These are phyloP conservation scores for Aurifilum marmelostoma DNA, from an alignment of 2,329 filamentous ascomycete species.

Conservation along the genomic window DNA sequence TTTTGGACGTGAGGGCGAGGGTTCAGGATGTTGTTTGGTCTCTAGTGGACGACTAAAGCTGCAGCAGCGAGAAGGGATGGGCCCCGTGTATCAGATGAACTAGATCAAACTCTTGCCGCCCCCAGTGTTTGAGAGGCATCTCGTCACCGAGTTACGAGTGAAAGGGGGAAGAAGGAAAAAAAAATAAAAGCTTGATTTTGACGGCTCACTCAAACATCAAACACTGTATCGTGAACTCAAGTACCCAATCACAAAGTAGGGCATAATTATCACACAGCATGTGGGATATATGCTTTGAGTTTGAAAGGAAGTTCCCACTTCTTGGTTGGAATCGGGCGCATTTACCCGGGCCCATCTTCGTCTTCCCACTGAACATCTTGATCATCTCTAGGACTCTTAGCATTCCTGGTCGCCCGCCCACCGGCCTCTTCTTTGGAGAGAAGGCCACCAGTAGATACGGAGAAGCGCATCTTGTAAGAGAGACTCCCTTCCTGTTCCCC, in stretches of 20 bases:
- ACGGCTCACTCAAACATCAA: neutral
- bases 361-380: neutral
- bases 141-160: neutral
- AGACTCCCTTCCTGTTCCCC: neutral
- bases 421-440: too few species aligned
- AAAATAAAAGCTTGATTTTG: neutral
- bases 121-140: neutral
- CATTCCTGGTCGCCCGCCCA: too few species aligned
- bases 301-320: neutral
- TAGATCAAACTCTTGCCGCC: neutral
- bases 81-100: neutral
- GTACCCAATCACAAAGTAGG: neutral
- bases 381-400: too few species aligned
- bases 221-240: neutral
- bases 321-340: neutral
- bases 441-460: too few species aligned
- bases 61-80: neutral
- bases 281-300: neutral
- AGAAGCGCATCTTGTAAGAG: too few species aligned
- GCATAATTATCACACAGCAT: neutral
- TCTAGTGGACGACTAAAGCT: neutral
- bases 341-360: neutral
- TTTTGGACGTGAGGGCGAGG: neutral
- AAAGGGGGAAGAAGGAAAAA: neutral
- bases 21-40: neutral